Percentiles rank a stretch among this genome's conserved stretches.
Conservation (phyloP, 805 yeast genomes). For the Debaryomyces maramus region DNA sequence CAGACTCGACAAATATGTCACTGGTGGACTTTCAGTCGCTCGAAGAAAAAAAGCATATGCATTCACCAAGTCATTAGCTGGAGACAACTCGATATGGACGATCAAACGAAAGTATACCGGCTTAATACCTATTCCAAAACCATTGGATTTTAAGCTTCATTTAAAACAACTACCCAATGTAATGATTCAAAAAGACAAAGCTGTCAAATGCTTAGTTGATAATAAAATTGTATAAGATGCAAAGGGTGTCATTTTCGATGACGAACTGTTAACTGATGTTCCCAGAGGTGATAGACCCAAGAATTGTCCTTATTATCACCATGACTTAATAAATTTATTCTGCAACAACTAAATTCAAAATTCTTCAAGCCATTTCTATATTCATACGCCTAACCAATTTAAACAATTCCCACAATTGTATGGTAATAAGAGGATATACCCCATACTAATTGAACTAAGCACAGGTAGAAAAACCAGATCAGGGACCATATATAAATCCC, state of each 20-base stretch:
- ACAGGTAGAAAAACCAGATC: slow-evolving; percentile 28
- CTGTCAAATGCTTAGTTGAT: background rate
- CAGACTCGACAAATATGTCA: slow-evolving; percentile 23
- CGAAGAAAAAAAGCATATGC: slow-evolving; percentile 10
- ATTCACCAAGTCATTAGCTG: slow-evolving; percentile 8
- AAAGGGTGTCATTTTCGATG: slow-evolving; percentile 10
- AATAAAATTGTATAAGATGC: background rate
- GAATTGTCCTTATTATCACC: no score
- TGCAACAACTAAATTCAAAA: slow-evolving; percentile 18
- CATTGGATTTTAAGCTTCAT: background rate
- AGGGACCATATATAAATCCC: slow-evolving; percentile 21
- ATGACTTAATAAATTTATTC: slow-evolving; percentile 6
- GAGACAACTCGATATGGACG: background rate
- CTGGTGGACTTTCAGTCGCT: slow-evolving; percentile 23
- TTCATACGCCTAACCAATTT: slow-evolving; percentile 6
- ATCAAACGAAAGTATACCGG: slow-evolving; percentile 21
- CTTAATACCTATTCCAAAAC: slow-evolving; percentile 8
- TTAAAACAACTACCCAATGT: background rate
- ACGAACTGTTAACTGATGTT: slow-evolving; percentile 7
- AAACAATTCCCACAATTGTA: slow-evolving; percentile 15
- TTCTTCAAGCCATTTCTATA: slow-evolving; percentile 12
- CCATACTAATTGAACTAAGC: slow-evolving; percentile 18
- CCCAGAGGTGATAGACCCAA: slow-evolving; percentile 8
- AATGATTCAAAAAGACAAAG: background rate
- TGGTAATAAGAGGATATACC: slow-evolving; percentile 12